A percentile compares a stretch with the other conserved stretches of the same genome.
These are phyloP conservation scores for Diaporthe australafricana DNA, from an alignment of 2,329 filamentous ascomycete species.

Conservation along the genomic window DNA sequence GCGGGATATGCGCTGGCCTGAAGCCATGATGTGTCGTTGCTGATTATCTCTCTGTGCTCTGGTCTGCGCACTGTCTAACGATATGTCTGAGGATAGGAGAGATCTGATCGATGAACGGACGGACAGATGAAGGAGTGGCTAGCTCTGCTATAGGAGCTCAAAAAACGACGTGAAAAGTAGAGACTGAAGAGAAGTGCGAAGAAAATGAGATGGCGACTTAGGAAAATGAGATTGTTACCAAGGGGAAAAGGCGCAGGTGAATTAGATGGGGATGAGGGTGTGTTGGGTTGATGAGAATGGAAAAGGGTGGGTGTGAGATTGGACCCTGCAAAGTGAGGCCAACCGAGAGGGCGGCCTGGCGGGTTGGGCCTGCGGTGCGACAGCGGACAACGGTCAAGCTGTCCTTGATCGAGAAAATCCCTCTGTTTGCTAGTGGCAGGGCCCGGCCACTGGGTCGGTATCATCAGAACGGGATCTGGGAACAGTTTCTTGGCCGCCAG, in stretches of 20 bases:
- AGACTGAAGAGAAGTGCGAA: background rate
- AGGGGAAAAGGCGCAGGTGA: background rate
- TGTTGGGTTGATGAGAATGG: slow-evolving; percentile 11
- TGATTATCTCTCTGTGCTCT: background rate
- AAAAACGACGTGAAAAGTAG: background rate
- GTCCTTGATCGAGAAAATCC: background rate
- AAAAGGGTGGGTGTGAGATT: slow-evolving; percentile 20
- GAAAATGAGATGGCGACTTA: background rate
- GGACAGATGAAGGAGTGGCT: background rate
- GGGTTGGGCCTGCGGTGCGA: slow-evolving; percentile 2
- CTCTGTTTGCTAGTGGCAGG: background rate
- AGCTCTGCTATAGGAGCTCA: background rate
- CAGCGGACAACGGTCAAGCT: slow-evolving; percentile 14
- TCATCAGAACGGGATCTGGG: background rate
- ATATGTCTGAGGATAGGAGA: background rate
- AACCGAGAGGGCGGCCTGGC: slow-evolving; percentile 11
- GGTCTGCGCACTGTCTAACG: background rate
- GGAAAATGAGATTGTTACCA: too few relatives aligned
- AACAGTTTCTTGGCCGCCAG: slow-evolving; percentile 26
- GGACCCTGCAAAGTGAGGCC: slow-evolving; percentile 13
- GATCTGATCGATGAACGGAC: too few relatives aligned
- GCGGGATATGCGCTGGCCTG: slow-evolving; percentile 24
- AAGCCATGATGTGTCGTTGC: slow-evolving; percentile 12
- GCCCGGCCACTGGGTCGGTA: background rate
- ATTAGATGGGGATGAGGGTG: background rate